Evolutionary conservation across 495 filamentous ascomycete species (phyloP).

Genomic region (Hyphodiscus hymeniophilus): DNA sequence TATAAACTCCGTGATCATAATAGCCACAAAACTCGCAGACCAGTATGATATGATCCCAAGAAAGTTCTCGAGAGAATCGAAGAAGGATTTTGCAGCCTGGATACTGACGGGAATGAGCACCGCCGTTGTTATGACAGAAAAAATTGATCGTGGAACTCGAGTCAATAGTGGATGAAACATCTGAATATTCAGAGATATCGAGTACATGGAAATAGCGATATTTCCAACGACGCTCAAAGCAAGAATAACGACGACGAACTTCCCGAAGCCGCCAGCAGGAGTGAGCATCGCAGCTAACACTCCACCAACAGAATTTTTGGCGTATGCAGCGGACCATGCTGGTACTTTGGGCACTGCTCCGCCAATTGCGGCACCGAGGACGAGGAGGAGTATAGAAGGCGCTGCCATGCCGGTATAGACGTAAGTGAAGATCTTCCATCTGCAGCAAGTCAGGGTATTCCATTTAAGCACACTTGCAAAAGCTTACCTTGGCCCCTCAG

Average conservation of each 20-base stretch:
- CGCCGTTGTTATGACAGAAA: constrained; percentile 31
- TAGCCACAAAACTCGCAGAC: constrained; percentile 45
- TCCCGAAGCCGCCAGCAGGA: constrained; percentile 41
- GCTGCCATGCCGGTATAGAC: constrained; percentile 37
- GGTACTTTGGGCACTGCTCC: constrained; percentile 34
- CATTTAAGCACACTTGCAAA: too few species aligned
- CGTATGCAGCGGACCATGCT: constrained; percentile 38
- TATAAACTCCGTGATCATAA: constrained; percentile 50
- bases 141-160: constrained; percentile 33
- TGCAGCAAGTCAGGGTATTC: constrained; percentile 4
- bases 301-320: constrained; percentile 40
- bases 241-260: constrained; percentile 45
- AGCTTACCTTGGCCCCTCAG: constrained; percentile 32
- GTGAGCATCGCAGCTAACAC: background rate
- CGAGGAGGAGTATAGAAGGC: constrained; percentile 30
- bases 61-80: constrained; percentile 41
- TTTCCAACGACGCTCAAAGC: constrained; percentile 44
- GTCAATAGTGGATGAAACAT: constrained; percentile 17
- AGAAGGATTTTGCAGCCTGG: constrained; percentile 33
- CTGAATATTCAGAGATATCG: constrained; percentile 48
- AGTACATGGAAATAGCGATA: constrained; percentile 37
- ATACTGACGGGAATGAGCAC: constrained; percentile 28
- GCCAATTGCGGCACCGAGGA: constrained; percentile 47
- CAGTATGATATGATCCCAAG: constrained; percentile 49
- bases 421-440: constrained; percentile 34